Conservation (phyloP, 116 monocot genomes). For the Iris pallida region DNA sequence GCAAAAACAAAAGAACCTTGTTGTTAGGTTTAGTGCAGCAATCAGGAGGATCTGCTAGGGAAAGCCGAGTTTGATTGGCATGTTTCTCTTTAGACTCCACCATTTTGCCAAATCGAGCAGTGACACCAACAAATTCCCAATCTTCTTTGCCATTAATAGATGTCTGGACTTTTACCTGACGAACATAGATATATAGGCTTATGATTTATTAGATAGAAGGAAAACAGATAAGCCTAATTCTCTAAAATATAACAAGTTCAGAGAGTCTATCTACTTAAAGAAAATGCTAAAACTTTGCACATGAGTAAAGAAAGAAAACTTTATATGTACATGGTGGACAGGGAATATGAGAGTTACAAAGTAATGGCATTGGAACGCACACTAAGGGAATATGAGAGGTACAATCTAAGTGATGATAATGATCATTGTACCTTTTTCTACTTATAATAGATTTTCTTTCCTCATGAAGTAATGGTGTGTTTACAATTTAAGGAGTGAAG, state of each 20-base stretch:
- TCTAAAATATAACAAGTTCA: neutral
- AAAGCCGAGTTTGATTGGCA: constrained; percentile 63
- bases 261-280: too few species aligned
- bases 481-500: too few species aligned
- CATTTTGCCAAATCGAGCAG: constrained; percentile 83
- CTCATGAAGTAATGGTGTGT: too few species aligned
- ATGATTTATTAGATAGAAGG: neutral
- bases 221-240: neutral
- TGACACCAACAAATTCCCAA: constrained; percentile 90
- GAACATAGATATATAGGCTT: neutral
- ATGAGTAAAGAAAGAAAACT: neutral
- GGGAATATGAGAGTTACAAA: neutral
- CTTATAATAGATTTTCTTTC: too few species aligned
- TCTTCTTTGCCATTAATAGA: constrained; percentile 64
- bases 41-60: constrained; percentile 66
- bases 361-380: neutral
- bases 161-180: constrained; percentile 97
- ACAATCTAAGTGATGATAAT: too few species aligned
- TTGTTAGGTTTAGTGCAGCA: constrained; percentile 55
- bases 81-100: constrained; percentile 87
- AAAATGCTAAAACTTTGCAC: too few species aligned
- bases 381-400: too few species aligned
- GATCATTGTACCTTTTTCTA: too few species aligned
- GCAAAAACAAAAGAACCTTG: constrained; percentile 27
- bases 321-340: neutral